These are phyloP conservation scores for Prunus persica DNA, from an alignment of 306 rosid species.

Conservation along the genomic window DNA sequence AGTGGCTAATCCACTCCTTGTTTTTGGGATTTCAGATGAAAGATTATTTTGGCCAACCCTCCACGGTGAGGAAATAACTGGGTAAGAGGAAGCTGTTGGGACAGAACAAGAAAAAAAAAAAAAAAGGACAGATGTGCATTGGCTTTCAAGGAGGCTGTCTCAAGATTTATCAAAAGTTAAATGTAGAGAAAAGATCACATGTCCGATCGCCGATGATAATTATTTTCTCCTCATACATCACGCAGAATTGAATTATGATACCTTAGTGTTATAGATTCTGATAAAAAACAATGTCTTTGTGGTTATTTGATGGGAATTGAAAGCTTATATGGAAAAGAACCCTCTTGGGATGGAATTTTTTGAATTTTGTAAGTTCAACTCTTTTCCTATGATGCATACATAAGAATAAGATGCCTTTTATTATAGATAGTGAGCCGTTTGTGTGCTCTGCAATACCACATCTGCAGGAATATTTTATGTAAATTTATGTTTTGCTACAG, in stretches of 20 bases:
- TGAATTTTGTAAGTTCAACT: not conserved
- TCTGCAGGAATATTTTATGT: not conserved
- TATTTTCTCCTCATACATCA: not conserved
- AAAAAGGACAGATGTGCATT: not conserved
- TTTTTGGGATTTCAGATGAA: slow-evolving; percentile 11
- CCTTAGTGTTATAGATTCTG: not conserved
- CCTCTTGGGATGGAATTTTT: not conserved
- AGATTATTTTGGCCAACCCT: slow-evolving; percentile 6
- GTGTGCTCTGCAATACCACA: not conserved
- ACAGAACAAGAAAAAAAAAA: not conserved
- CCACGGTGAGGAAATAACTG: not conserved
- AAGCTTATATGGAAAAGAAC: not conserved
- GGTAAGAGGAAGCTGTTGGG: not conserved
- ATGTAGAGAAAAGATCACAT: not conserved
- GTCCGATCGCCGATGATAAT: not conserved
- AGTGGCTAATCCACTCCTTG: not conserved
- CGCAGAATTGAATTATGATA: slow-evolving; percentile 8
- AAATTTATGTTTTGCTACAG: not conserved
- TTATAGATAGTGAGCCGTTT: not conserved
- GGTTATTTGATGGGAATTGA: not conserved
- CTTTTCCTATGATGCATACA: not conserved
- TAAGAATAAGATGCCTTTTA: not conserved
- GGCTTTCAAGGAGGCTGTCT: slow-evolving; percentile 14
- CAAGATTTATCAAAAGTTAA: not conserved
- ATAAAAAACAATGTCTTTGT: slow-evolving; percentile 1